phyloP scores from a whole-genome alignment of 306 rosid genomes.

The Prunus mume region DNA sequence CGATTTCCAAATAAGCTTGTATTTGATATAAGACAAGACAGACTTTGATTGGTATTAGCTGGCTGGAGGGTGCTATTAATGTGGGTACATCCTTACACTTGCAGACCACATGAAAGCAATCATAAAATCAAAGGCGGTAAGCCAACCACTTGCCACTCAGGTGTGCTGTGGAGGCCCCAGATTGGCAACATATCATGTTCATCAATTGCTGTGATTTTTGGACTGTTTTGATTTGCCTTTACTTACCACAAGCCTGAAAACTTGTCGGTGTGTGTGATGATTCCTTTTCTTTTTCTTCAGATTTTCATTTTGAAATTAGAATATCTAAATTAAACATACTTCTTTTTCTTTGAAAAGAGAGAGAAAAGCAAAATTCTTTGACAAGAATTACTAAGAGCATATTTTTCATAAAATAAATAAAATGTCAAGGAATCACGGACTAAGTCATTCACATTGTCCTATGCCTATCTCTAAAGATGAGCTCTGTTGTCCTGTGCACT shows the following conservation, averaged over 20 bases:
- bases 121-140: not conserved
- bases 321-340: too few species aligned
- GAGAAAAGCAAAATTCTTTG: too few species aligned
- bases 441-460: not conserved
- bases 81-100: not conserved
- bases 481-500: not conserved
- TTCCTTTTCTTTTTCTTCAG: not conserved
- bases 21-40: not conserved
- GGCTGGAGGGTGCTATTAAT: not conserved
- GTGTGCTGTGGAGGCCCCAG: not conserved
- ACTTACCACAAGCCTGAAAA: too few species aligned
- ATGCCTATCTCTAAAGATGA: not conserved
- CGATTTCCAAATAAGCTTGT: not conserved
- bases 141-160: not conserved
- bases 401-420: too few species aligned
- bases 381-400: rapidly evolving
- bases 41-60: not conserved
- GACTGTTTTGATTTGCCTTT: not conserved
- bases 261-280: slow-evolving; percentile 6
- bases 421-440: not conserved
- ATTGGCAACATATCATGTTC: not conserved
- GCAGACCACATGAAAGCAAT: not conserved
- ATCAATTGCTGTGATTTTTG: not conserved
- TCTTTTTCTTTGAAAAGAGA: too few species aligned
- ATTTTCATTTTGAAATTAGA: too few species aligned